Evolutionary conservation across 2,329 filamentous ascomycete genomes (phyloP), one percentile per base, ranked within the genome.

Genomic region (Teratosphaeria nubilosa): DNA sequence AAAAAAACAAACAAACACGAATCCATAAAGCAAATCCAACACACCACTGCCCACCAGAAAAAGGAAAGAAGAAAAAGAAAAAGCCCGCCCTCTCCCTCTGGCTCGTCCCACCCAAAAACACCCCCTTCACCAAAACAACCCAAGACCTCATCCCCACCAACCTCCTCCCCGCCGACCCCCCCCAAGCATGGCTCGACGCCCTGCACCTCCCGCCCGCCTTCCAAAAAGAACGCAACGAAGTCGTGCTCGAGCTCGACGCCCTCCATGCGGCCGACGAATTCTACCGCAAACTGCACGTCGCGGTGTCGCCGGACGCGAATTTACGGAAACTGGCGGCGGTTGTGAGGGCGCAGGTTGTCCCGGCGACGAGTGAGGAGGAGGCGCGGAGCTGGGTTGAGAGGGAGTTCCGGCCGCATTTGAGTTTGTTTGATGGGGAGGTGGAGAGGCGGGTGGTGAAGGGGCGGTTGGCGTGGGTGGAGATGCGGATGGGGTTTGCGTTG

Each of bases 401-500:
- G 22, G 61, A 62, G 31, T 66, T 62, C 56, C 57, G 63, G n/a
- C 64, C 64, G 13, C 62, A 65, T 56, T 52, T 66, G 16, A 63
- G 62, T 41, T 55, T 66, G 48, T 57, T 65, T 14, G 64, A 66
- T 52, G 61, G 59, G 10, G 63, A 65, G 53, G 27, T 62, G 22
- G 57, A 62, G 24, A 66, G 63, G 11, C 56, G 60, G 25, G 62
- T 65, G 27, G 64, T 65, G 25, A 55, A 59, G 57, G 56, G 24
- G 16, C 64, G 65, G 53, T 30, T 64, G 5, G 57, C 64, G 20
- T 53, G 64, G 55, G 60, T 66, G 55, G 63, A 66, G 53, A 65
- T 66, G 63, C 65, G 65, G 34, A 58, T 66, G 53, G 64, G 64
- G 16, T 66, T 66, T 27, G 64, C 64, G 9, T 58, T 62, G 41